Conservation (phyloP, 306 rosid genomes). For the Trichosanthes cucumerina region DNA sequence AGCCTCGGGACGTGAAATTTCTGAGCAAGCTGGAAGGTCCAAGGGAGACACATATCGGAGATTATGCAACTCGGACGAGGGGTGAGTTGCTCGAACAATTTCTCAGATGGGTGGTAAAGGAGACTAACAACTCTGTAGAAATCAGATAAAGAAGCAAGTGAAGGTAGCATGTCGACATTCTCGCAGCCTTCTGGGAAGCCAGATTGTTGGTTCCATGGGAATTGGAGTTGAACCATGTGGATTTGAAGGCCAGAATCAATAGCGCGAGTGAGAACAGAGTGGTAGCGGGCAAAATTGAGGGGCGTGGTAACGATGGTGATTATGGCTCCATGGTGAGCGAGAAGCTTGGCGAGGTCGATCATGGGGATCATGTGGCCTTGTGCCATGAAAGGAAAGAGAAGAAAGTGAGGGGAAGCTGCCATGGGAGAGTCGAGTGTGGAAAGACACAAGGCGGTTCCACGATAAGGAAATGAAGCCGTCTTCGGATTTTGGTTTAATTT, state of each 20-base stretch:
- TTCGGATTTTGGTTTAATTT: no score
- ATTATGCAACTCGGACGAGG: constrained; percentile 53
- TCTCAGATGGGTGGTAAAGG: constrained; percentile 28
- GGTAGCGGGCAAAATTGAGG: constrained; percentile 19
- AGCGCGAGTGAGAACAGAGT: constrained; percentile 10
- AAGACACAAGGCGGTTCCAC: no score
- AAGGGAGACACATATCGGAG: constrained; percentile 40
- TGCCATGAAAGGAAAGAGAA: constrained; percentile 28
- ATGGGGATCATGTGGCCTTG: constrained; percentile 41
- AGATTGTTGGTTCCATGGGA: neutral
- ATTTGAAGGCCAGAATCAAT: constrained; percentile 6
- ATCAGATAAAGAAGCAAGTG: neutral
- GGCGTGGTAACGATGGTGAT: constrained; percentile 27
- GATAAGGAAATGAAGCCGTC: no score
- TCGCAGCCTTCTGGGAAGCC: neutral
- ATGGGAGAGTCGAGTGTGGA: neutral
- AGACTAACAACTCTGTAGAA: neutral
- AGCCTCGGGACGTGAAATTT: constrained; percentile 15
- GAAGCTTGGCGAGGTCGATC: constrained; percentile 24
- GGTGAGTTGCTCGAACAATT: constrained; percentile 19
- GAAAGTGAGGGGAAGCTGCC: constrained; percentile 17
- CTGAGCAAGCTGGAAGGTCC: constrained; percentile 13
- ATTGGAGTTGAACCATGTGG: neutral
- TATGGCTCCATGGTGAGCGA: constrained; percentile 20
- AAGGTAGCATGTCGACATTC: neutral